Evolutionary conservation across 805 yeast genomes (phyloP), one percentile per base, ranked within the genome.

Genomic region (Wickerhamiella brachini): DNA sequence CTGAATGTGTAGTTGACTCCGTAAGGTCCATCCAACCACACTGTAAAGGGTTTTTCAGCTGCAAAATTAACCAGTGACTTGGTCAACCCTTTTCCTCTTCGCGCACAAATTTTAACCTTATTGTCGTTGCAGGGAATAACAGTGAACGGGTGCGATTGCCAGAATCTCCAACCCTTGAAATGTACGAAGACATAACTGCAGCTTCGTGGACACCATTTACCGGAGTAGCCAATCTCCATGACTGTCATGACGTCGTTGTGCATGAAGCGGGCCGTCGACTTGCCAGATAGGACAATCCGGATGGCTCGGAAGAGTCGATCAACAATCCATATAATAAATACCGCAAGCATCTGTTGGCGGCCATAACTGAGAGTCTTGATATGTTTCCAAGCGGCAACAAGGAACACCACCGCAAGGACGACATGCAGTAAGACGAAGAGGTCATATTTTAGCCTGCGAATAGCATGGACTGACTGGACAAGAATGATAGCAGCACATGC

Each of bases 141-240:
- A 10, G 88, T 79, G 64, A 84, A 82, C 1, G 90, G 89, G 62
- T 83, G 87, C 6, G 82, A 76, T 62, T 83, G 85, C 81, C 81
- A 81, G 62, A 80, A 77, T 34, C 66, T 60, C 15, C 50, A 42
- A 29, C 74, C 71, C 50, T 79, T 58, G 50, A 79, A 70, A 64
- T 80, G 74, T 34, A 84, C 63, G 59, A 69, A 83, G 2, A 73
- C 77, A 62, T 67, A 77, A n/a, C 74, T 70, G 45, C 84, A 82
- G 6, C 85, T 79, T 52, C 60, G 66, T 21, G 74, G 68, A 44
- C 66, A 65, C 71, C 79, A 73, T 49, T 57, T 60, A 5, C 60
- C 61, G 17, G 85, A 83, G 51, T 65, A 55, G 18, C 51, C 43
- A 37, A 65, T 54, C 20, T 57, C 54, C 24, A 62, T 38, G n/a